phyloP scores from a whole-genome alignment of 164 flowering plant species.

The Tinospora cordifolia region DNA sequence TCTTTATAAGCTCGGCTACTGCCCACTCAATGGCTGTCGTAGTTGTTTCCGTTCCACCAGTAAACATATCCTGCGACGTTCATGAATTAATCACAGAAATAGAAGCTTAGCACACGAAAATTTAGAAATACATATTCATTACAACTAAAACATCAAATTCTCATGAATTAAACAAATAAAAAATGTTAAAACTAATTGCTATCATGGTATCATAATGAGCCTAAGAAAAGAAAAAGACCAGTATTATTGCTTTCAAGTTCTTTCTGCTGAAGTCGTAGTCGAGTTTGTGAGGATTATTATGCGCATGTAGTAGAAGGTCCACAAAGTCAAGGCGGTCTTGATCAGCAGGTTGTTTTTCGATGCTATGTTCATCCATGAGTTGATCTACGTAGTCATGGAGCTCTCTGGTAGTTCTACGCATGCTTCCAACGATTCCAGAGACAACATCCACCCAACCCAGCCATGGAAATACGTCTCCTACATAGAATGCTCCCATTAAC shows the following conservation, averaged over 20 bases:
- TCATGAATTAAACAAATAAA: no score
- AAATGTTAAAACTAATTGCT: background rate
- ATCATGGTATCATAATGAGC: background rate
- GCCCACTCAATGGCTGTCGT: conserved; percentile 10
- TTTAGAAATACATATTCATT: no score
- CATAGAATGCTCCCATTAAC: conserved; percentile 2
- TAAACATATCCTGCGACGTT: conserved; percentile 9
- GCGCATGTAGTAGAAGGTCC: conserved; percentile 3
- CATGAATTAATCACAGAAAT: no score
- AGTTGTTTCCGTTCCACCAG: conserved; percentile 10
- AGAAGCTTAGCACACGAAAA: no score
- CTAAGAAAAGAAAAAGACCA: background rate
- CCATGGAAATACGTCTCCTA: conserved; percentile 10
- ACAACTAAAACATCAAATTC: no score
- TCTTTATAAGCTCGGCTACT: conserved; percentile 13
- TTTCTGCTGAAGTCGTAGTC: background rate
- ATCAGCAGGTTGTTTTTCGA: background rate
- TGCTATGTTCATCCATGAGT: conserved; percentile 9
- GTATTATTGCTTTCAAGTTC: conserved; percentile 4
- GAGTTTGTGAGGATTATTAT: background rate
- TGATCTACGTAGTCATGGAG: conserved; percentile 8
- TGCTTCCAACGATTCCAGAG: conserved; percentile 4
- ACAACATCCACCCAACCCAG: conserved; percentile 12
- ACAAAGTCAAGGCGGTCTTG: background rate
- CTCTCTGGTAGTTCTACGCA: conserved; percentile 6